Evolutionary conservation across 352 stramenopile genomes (phyloP).

Genomic region (Blastocystis sp.): DNA sequence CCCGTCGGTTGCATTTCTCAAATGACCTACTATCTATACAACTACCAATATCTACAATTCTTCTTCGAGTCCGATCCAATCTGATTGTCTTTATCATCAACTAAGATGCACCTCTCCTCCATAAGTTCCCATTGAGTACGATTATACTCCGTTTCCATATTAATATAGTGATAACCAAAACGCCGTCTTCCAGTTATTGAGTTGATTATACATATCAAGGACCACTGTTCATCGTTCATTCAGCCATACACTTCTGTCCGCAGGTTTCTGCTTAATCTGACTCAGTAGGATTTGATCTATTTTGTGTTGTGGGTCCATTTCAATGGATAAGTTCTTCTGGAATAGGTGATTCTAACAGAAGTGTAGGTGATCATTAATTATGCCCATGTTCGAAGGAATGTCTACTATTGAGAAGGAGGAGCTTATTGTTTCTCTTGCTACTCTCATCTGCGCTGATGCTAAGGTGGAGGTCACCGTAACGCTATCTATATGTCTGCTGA

Average conservation of each 20-base stretch:
- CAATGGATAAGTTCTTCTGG: neutral
- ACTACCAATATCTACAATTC: constrained; percentile 67
- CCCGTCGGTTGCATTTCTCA: constrained; percentile 64
- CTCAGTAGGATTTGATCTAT: constrained; percentile 3
- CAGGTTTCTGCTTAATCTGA: constrained; percentile 26
- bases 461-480: constrained; percentile 25
- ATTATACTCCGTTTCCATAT: constrained; percentile 66
- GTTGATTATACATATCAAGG: neutral
- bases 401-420: constrained; percentile 60
- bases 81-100: constrained; percentile 76
- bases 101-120: constrained; percentile 80
- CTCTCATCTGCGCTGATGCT: constrained; percentile 49
- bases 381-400: constrained; percentile 46
- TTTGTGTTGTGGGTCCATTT: neutral
- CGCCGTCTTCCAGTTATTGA: too few relatives aligned
- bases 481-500: neutral
- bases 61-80: constrained; percentile 78
- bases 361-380: constrained; percentile 22
- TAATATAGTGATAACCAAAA: too few relatives aligned
- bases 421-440: constrained; percentile 54
- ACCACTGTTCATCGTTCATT: neutral
- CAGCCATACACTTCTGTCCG: neutral
- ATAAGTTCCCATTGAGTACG: constrained; percentile 77
- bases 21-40: constrained; percentile 43
- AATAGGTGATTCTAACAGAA: neutral